phyloP scores from a whole-genome alignment of 1,284 basidiomycete genomes.

The Volvariella volvacea region DNA sequence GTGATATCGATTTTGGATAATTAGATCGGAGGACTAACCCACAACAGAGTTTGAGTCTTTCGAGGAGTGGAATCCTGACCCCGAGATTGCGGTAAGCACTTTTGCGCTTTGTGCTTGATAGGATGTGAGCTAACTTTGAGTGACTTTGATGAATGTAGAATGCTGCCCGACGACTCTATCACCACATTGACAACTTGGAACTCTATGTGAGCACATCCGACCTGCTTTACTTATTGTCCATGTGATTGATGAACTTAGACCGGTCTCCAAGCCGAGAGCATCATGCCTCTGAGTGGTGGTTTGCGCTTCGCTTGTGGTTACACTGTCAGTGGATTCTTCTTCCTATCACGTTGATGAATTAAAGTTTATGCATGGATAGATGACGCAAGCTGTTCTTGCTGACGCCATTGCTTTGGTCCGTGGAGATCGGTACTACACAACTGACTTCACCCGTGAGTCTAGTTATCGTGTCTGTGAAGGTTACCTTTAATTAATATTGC shows the following conservation, averaged over 20 bases:
- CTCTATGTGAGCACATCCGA: slow-evolving; percentile 32
- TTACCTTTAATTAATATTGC: not conserved
- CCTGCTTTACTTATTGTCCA: not conserved
- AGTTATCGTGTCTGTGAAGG: not conserved
- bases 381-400: slow-evolving; percentile 33
- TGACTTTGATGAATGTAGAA: slow-evolving; percentile 11
- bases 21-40: not conserved
- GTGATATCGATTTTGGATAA: slow-evolving; percentile 9
- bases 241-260: slow-evolving; percentile 25
- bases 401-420: slow-evolving; percentile 51
- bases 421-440: slow-evolving; percentile 42
- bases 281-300: slow-evolving; percentile 41
- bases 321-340: slow-evolving; percentile 29
- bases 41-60: slow-evolving; percentile 33
- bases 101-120: not conserved
- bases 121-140: not conserved
- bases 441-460: slow-evolving; percentile 39
- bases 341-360: not conserved
- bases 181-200: slow-evolving; percentile 46
- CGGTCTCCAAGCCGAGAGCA: slow-evolving; percentile 45
- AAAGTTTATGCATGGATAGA: slow-evolving; percentile 21
- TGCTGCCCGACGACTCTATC: slow-evolving; percentile 44
- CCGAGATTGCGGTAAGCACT: slow-evolving; percentile 32
- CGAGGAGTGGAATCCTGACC: slow-evolving; percentile 53
- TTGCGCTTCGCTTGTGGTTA: slow-evolving; percentile 44